Percentiles rank a stretch among this genome's conserved stretches.
Conservation (phyloP, 2,329 filamentous ascomycete genomes). For the Chrysosporium queenslandicum region DNA sequence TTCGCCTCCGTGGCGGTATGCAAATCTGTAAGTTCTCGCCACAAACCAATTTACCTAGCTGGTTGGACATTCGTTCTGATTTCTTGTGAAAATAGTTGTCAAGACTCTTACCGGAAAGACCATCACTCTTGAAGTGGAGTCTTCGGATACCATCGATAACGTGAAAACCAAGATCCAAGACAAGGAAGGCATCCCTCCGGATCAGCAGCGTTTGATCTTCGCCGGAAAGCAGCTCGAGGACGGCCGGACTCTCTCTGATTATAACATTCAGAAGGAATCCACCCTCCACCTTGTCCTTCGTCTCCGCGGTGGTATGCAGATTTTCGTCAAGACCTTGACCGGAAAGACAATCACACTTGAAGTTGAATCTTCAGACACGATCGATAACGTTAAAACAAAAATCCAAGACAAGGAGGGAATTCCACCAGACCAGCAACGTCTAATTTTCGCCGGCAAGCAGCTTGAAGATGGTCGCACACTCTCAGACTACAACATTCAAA, state of each 20-base stretch:
- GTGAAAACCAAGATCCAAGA: slow-evolving; percentile 97
- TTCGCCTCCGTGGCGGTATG: slow-evolving; percentile 58
- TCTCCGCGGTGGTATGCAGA: slow-evolving; percentile 68
- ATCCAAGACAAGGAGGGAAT: slow-evolving; percentile 77
- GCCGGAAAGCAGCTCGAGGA: slow-evolving; percentile 95
- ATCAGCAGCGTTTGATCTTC: slow-evolving; percentile 93
- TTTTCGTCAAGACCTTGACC: slow-evolving; percentile 49
- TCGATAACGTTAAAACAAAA: slow-evolving; percentile 90
- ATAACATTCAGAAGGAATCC: slow-evolving; percentile 92
- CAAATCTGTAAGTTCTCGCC: slow-evolving; percentile 48
- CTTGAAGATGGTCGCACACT: slow-evolving; percentile 85
- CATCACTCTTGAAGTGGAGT: slow-evolving; percentile 57
- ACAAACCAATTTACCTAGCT: not conserved
- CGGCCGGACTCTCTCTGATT: slow-evolving; percentile 78
- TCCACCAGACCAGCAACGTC: slow-evolving; percentile 83
- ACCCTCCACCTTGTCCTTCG: slow-evolving; percentile 79
- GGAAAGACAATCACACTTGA: slow-evolving; percentile 93
- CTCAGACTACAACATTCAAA: slow-evolving; percentile 94
- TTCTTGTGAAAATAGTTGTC: slow-evolving; percentile 38
- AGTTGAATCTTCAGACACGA: slow-evolving; percentile 80
- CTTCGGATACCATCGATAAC: slow-evolving; percentile 84
- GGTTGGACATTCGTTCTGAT: slow-evolving; percentile 12
- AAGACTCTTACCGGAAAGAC: slow-evolving; percentile 55
- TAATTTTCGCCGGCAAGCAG: slow-evolving; percentile 92
- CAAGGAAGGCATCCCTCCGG: slow-evolving; percentile 92